phyloP scores from a whole-genome alignment of 2,329 filamentous ascomycete genomes.

The Rasamsonia emersonii region DNA sequence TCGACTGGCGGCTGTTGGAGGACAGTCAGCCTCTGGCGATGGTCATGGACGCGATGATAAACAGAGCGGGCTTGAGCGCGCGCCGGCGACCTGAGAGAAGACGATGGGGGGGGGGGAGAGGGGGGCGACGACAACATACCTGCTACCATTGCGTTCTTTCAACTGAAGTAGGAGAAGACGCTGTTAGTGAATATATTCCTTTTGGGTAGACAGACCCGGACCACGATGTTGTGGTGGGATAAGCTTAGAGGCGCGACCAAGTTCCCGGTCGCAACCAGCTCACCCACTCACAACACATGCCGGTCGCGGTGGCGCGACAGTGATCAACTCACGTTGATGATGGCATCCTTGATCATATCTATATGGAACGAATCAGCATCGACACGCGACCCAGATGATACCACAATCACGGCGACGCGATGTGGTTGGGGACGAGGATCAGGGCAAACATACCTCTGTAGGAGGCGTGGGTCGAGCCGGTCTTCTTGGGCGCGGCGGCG shows the following conservation, averaged over 20 bases:
- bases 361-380: conserved; percentile 43
- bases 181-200: too few species aligned
- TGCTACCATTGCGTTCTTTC: conserved; percentile 62
- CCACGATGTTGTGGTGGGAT: too few species aligned
- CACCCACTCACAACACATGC: conserved; percentile 9
- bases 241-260: too few species aligned
- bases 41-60: conserved; percentile 7
- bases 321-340: conserved; percentile 58
- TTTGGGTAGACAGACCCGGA: too few species aligned
- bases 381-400: conserved; percentile 42
- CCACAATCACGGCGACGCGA: conserved; percentile 34
- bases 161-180: conserved; percentile 43
- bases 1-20: conserved; percentile 53
- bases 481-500: conserved; percentile 52
- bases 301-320: conserved; percentile 39
- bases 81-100: too few species aligned
- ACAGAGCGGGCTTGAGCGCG: conserved; percentile 16
- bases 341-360: conserved; percentile 69
- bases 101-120: too few species aligned
- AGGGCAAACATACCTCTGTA: conserved; percentile 55
- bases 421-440: conserved; percentile 35
- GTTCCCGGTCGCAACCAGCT: conserved; percentile 14
- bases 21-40: conserved; percentile 10
- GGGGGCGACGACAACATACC: conserved; percentile 43
- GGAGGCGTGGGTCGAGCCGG: conserved; percentile 50